Conservation (phyloP, 2,329 filamentous ascomycete species). For the Herpotrichia juniperi region DNA sequence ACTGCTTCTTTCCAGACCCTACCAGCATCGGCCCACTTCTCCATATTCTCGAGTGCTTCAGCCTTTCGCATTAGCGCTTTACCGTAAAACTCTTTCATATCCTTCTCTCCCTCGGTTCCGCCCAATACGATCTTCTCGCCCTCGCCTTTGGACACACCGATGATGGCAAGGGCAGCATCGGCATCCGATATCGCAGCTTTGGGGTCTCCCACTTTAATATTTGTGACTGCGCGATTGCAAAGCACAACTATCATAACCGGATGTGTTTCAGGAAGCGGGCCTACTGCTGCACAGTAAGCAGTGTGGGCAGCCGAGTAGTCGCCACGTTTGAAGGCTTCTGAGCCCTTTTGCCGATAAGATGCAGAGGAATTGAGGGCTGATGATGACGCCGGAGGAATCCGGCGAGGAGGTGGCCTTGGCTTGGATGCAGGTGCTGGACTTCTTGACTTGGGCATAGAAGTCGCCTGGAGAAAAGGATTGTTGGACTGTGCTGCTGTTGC, state of each 20-base stretch:
- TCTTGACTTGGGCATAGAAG: constrained; percentile 29
- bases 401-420: constrained; percentile 59
- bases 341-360: constrained; percentile 78
- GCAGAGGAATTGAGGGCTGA: constrained; percentile 76
- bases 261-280: constrained; percentile 75
- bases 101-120: constrained; percentile 66
- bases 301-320: constrained; percentile 88
- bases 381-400: constrained; percentile 71
- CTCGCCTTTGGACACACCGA: constrained; percentile 79
- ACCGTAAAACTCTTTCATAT: constrained; percentile 91
- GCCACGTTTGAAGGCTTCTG: constrained; percentile 89
- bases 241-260: constrained; percentile 87
- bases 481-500: constrained; percentile 44
- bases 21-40: constrained; percentile 87
- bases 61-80: constrained; percentile 95
- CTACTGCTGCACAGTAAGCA: constrained; percentile 79
- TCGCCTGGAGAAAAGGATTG: constrained; percentile 46
- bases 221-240: constrained; percentile 88
- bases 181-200: constrained; percentile 86
- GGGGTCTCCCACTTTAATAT: constrained; percentile 88
- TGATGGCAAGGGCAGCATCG: constrained; percentile 77
- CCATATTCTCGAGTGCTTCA: constrained; percentile 93
- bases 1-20: constrained; percentile 82
- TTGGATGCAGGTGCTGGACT: constrained; percentile 50
- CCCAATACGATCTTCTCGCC: constrained; percentile 78